Percentiles rank a stretch among this genome's conserved stretches.
These are phyloP conservation scores for Fusarium acutatum DNA, from an alignment of 2,329 filamentous ascomycete genomes.

Conservation along the genomic window DNA sequence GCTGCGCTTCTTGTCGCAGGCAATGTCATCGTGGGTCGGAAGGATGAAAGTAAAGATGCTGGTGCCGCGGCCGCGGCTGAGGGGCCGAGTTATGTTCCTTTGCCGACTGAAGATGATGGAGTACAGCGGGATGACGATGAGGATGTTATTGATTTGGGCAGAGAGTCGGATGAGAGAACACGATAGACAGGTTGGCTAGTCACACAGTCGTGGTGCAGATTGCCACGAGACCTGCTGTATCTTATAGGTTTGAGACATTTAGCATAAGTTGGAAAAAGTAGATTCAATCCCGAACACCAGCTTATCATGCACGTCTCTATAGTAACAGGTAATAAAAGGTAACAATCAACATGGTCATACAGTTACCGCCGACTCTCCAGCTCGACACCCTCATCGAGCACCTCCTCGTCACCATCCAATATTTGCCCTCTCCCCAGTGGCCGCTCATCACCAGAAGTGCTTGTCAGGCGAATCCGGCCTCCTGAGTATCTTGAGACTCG, in stretches of 20 bases:
- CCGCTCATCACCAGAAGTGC: slow-evolving; percentile 48
- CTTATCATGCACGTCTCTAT: slow-evolving; percentile 31
- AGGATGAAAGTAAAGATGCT: slow-evolving; percentile 61
- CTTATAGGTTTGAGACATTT: neutral
- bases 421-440: slow-evolving; percentile 56
- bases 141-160: slow-evolving; percentile 48
- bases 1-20: slow-evolving; percentile 77
- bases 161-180: slow-evolving; percentile 30
- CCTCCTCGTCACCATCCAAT: slow-evolving; percentile 54
- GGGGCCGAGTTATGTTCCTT: slow-evolving; percentile 42
- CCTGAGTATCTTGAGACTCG: slow-evolving; percentile 62
- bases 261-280: slow-evolving; percentile 1
- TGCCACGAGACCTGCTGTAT: neutral
- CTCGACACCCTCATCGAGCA: slow-evolving; percentile 53
- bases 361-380: slow-evolving; percentile 49
- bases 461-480: slow-evolving; percentile 64
- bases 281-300: slow-evolving; percentile 35
- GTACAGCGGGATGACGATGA: slow-evolving; percentile 44
- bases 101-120: slow-evolving; percentile 39
- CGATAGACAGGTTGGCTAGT: slow-evolving; percentile 1
- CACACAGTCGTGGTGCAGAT: neutral
- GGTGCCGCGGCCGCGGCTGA: slow-evolving; percentile 32
- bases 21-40: slow-evolving; percentile 79
- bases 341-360: neutral
- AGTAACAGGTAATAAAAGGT: slow-evolving; percentile 2